Evolutionary conservation across 441 rosid genomes (phyloP).

Genomic region (Raphanus hybrid): DNA sequence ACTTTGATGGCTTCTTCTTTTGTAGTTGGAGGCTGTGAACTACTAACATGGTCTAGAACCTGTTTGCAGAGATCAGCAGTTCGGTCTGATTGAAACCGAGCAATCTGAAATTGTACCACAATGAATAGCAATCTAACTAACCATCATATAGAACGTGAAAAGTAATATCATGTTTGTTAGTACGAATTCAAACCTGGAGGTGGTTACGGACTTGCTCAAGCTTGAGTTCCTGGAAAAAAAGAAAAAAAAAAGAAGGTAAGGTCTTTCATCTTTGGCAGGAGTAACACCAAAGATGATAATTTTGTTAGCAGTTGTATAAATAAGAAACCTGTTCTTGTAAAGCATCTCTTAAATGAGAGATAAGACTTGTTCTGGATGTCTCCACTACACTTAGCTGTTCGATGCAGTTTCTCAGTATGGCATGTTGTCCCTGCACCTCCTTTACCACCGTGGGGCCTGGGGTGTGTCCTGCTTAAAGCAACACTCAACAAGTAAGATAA

Average conservation of each 20-base stretch:
- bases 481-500: slow-evolving; percentile 23
- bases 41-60: slow-evolving; percentile 48
- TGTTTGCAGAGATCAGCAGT: slow-evolving; percentile 62
- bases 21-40: slow-evolving; percentile 43
- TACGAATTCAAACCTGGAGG: slow-evolving; percentile 68
- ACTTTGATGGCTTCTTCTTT: slow-evolving; percentile 48
- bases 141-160: background rate
- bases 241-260: slow-evolving; percentile 2
- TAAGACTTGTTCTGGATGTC: slow-evolving; percentile 73
- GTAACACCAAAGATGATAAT: slow-evolving; percentile 13
- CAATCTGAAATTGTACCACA: slow-evolving; percentile 56
- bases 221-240: slow-evolving; percentile 68
- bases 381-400: slow-evolving; percentile 70
- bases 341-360: slow-evolving; percentile 76
- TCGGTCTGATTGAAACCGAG: slow-evolving; percentile 69
- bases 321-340: slow-evolving; percentile 83
- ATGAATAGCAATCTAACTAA: no score
- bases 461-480: slow-evolving; percentile 52
- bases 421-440: slow-evolving; percentile 54
- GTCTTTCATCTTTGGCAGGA: slow-evolving; percentile 26
- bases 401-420: slow-evolving; percentile 67
- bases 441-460: slow-evolving; percentile 48
- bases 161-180: background rate
- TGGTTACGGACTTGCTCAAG: slow-evolving; percentile 74
- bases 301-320: slow-evolving; percentile 7